These are phyloP conservation scores for Dactylellina haptotyla DNA, from an alignment of 2,329 filamentous ascomycete species.

Conservation along the genomic window DNA sequence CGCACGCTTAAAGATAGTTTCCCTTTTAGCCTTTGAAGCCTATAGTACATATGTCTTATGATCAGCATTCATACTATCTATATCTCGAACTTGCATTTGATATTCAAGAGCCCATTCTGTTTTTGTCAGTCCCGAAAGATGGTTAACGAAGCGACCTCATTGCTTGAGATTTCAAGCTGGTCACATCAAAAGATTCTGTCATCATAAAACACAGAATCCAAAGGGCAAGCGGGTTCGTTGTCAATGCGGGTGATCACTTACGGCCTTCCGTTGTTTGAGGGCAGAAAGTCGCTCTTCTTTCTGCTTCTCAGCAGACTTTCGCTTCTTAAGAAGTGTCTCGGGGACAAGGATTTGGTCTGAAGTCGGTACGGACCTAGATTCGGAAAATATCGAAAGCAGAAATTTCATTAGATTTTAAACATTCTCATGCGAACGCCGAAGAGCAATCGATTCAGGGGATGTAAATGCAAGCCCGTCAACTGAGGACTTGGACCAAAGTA, in stretches of 20 bases:
- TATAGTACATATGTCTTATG: conserved; percentile 63
- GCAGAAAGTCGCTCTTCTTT: conserved; percentile 85
- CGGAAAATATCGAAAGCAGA: conserved; percentile 8
- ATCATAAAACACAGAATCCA: conserved; percentile 42
- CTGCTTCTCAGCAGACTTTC: conserved; percentile 99
- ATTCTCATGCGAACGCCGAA: conserved; percentile 1
- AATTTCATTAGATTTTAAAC: conserved; percentile 57
- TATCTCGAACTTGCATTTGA: not conserved
- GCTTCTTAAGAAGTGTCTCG: conserved; percentile 99
- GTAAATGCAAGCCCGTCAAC: not conserved
- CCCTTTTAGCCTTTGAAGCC: conserved; percentile 99
- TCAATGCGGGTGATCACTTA: conserved; percentile 67
- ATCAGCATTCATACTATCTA: not conserved
- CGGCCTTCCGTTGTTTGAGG: conserved; percentile 87
- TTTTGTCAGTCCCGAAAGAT: conserved; percentile 99
- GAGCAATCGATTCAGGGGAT: conserved; percentile 34
- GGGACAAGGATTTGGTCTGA: conserved; percentile 96
- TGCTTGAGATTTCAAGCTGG: conserved; percentile 79
- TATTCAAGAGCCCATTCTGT: not conserved
- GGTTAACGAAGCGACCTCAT: conserved; percentile 99
- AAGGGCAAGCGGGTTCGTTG: not conserved
- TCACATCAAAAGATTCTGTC: conserved; percentile 70
- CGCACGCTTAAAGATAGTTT: conserved; percentile 99
- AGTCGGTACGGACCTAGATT: conserved; percentile 83
- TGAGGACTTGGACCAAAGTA: no score